These are phyloP conservation scores for Apium graveolens DNA, from an alignment of 129 eudicot genomes.

Conservation along the genomic window DNA sequence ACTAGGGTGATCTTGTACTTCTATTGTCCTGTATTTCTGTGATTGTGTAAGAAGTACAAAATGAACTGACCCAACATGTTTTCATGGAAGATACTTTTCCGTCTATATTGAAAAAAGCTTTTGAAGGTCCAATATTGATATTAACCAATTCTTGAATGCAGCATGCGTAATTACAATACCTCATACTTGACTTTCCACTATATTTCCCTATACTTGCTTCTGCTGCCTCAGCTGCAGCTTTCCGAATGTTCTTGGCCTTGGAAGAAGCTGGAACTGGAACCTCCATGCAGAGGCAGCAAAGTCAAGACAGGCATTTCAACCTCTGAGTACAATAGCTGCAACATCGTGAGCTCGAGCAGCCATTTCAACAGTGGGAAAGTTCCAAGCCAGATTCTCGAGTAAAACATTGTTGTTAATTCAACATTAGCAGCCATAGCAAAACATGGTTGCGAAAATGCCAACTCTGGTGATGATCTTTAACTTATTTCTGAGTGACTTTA, in stretches of 20 bases:
- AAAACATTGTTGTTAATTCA: background rate
- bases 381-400: conserved; percentile 43
- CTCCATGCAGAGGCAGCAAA: conserved; percentile 57
- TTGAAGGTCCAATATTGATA: too few species aligned
- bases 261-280: conserved; percentile 45
- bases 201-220: too few species aligned
- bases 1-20: too few species aligned
- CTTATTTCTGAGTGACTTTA: too few species aligned
- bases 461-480: background rate
- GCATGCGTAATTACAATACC: too few species aligned
- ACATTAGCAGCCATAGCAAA: conserved; percentile 1
- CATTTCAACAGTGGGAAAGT: conserved; percentile 32
- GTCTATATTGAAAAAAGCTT: too few species aligned
- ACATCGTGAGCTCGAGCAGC: conserved; percentile 47
- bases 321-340: conserved; percentile 42
- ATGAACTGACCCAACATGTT: too few species aligned
- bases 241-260: conserved; percentile 54
- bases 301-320: conserved; percentile 45
- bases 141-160: too few species aligned
- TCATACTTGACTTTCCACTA: too few species aligned
- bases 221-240: conserved; percentile 65
- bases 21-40: too few species aligned
- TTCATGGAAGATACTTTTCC: too few species aligned
- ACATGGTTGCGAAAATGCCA: background rate
- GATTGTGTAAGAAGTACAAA: too few species aligned